Evolutionary conservation across 352 stramenopile species (phyloP), one percentile per base, ranked within the genome.

Genomic region (Salisapilia sapeloensis): DNA sequence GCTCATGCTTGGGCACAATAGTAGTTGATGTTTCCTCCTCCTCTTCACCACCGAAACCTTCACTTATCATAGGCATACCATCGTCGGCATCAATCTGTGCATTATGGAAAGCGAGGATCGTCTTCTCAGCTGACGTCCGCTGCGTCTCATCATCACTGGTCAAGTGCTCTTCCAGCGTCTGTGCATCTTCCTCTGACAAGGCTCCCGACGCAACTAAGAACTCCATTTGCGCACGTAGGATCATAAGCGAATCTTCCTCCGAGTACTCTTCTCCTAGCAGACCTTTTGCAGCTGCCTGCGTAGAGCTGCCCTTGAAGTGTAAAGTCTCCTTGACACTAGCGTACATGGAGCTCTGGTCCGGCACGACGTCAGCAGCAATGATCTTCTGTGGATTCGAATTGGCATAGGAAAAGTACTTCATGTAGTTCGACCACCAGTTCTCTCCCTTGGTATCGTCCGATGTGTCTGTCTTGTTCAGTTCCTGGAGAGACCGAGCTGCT

Each of bases 171-270:
- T 67, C 55, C 13, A 90, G 55, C 24, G 83, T 63, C 29, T 71
- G 85, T 7, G 75, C 64, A 35, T 90, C 75, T 9, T 53, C 61
- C 20, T 58, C 46, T 0, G 65, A 83, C 12, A 90, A 24, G 16
- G 60, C 53, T 2, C 59, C 59, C 17, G 50, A 57, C 30, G 83
- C 74, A 14, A 84, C 64, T 13, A 90, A 46, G 14, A 63, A 81
- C 36, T 90, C 75, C 23, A 87, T 46, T 26, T 90, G 75, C 0
- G 71, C 71, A 14, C 70, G 64, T 12, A 84, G 18, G 20, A 86
- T 50, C 23, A 83, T 53, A 2, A 60, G 30, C 6, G 30, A 14
- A 2, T 45, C 31, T 3, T 34, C 39, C 7, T 44, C 27, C 11
- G 8, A 37, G 3, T 37, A 33, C 1, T 16, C 21, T 4, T 16